A percentile compares a stretch with the other conserved stretches of the same genome.
These are phyloP conservation scores for Inga leiocalycina DNA, from an alignment of 306 rosid genomes.

Conservation along the genomic window DNA sequence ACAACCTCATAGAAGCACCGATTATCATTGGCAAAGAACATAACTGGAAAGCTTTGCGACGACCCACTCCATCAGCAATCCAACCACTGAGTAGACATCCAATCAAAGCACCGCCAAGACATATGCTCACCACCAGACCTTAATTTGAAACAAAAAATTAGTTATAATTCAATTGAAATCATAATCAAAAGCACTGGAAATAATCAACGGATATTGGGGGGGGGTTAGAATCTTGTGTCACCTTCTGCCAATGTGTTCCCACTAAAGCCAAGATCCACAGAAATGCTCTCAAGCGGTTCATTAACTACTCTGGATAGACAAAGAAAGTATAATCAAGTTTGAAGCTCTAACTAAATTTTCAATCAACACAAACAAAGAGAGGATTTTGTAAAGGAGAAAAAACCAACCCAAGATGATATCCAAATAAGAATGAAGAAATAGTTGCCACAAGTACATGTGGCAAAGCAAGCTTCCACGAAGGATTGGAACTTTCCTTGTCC, in stretches of 20 bases:
- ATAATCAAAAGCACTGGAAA: constrained; percentile 17
- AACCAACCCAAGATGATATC: constrained; percentile 93
- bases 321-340: constrained; percentile 29
- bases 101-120: constrained; percentile 90
- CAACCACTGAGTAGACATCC: constrained; percentile 93
- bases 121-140: constrained; percentile 98
- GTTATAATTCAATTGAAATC: constrained; percentile 24
- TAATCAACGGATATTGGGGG: constrained; percentile 8
- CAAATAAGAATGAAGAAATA: constrained; percentile 79
- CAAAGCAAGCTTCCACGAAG: constrained; percentile 86
- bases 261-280: constrained; percentile 86
- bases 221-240: constrained; percentile 30
- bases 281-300: constrained; percentile 95
- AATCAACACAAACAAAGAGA: constrained; percentile 28
- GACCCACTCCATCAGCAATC: constrained; percentile 95
- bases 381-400: constrained; percentile 29
- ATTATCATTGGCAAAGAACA: constrained; percentile 88
- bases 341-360: constrained; percentile 14
- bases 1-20: constrained; percentile 87
- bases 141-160: constrained; percentile 35
- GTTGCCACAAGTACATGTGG: constrained; percentile 89
- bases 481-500: constrained; percentile 61
- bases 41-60: constrained; percentile 92
- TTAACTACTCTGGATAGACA: constrained; percentile 76
- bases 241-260: constrained; percentile 98